These are phyloP conservation scores for Colletotrichum tanaceti DNA, from an alignment of 2,329 filamentous ascomycete genomes.

Conservation along the genomic window DNA sequence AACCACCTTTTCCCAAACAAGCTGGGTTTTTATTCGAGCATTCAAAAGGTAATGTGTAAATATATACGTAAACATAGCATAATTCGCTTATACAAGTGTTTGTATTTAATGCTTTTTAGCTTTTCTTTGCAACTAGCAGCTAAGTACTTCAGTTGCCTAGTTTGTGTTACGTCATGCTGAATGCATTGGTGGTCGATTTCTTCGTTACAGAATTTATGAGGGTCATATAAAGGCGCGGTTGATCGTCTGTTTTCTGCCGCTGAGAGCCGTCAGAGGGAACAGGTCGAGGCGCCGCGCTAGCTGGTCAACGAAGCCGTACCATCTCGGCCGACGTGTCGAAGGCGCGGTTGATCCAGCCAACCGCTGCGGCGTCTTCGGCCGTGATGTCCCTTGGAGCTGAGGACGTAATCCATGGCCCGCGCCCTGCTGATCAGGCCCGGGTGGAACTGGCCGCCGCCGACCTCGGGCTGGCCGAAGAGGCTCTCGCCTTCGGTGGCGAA, in stretches of 20 bases:
- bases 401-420: constrained; percentile 11
- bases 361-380: not conserved
- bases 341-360: constrained; percentile 8
- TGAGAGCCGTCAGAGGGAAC: not conserved
- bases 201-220: too few relatives aligned
- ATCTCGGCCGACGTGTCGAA: not conserved
- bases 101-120: too few relatives aligned
- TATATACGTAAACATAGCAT: too few relatives aligned
- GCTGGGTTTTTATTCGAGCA: too few relatives aligned
- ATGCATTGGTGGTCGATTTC: too few relatives aligned
- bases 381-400: not conserved
- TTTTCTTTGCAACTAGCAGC: too few relatives aligned
- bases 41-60: too few relatives aligned
- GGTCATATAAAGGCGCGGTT: too few relatives aligned
- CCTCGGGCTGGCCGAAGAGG: not conserved
- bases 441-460: not conserved
- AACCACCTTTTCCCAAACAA: too few relatives aligned
- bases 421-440: not conserved
- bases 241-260: constrained; percentile 1
- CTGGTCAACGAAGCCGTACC: not conserved
- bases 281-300: not conserved
- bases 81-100: too few relatives aligned
- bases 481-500: constrained; percentile 8
- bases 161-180: too few relatives aligned
- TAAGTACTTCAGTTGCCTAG: too few relatives aligned